These are phyloP conservation scores for Solioccasus polychromus DNA, from an alignment of 768 basidiomycete genomes.

Conservation along the genomic window DNA sequence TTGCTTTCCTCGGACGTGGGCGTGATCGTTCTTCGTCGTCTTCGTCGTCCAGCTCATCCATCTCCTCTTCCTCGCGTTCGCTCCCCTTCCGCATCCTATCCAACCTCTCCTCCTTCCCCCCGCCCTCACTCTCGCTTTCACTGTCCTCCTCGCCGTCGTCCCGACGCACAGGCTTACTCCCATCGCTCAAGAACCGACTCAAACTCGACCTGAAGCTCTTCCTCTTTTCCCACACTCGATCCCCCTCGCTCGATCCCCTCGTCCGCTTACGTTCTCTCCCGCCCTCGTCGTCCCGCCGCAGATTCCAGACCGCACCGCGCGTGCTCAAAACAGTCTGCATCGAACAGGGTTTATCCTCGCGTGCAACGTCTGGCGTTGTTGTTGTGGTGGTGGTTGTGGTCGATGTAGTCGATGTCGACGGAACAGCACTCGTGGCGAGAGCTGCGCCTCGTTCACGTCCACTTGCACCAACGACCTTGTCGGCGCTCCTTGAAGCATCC, in stretches of 20 bases:
- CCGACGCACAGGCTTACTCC: constrained; percentile 31
- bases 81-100: neutral
- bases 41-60: constrained; percentile 16
- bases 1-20: neutral
- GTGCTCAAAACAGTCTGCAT: constrained; percentile 51
- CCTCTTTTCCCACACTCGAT: constrained; percentile 11
- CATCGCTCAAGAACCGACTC: constrained; percentile 51
- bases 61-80: constrained; percentile 9
- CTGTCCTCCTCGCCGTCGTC: constrained; percentile 17
- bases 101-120: constrained; percentile 5
- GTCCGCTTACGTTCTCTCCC: constrained; percentile 39
- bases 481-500: no score
- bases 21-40: neutral
- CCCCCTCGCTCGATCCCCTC: constrained; percentile 15
- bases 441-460: neutral
- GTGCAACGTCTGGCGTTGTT: neutral
- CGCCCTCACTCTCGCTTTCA: constrained; percentile 5
- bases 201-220: constrained; percentile 46
- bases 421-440: neutral
- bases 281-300: constrained; percentile 18
- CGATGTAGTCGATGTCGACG: neutral
- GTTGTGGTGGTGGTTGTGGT: neutral
- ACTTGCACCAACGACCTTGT: no score
- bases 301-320: constrained; percentile 48
- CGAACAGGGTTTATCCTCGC: constrained; percentile 19